These are phyloP conservation scores for Mycena haematopus DNA, from an alignment of 768 basidiomycete genomes.

Conservation along the genomic window DNA sequence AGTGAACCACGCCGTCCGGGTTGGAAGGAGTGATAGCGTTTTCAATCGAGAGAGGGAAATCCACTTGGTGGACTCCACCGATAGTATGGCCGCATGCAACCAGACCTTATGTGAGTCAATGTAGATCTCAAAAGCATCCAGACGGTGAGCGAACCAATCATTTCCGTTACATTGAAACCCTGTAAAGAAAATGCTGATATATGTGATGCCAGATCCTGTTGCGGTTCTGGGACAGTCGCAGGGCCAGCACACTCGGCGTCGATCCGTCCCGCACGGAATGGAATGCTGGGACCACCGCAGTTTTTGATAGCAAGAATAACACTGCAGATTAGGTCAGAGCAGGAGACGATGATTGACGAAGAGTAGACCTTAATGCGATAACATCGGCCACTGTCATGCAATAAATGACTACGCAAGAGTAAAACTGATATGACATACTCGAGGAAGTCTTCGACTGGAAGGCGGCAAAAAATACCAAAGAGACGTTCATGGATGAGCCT, in stretches of 20 bases:
- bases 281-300: too few relatives aligned
- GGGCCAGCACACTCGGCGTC: constrained; percentile 4
- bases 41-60: background rate
- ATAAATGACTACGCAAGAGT: too few relatives aligned
- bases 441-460: constrained; percentile 15
- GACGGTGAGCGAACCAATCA: constrained; percentile 9
- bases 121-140: background rate
- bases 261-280: too few relatives aligned
- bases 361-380: constrained; percentile 4
- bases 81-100: constrained; percentile 18
- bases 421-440: background rate
- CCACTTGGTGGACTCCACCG: constrained; percentile 7
- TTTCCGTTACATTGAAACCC: constrained; percentile 20
- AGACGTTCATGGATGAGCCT: background rate
- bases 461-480: constrained; percentile 8
- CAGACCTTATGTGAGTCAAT: background rate
- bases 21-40: background rate
- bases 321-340: background rate
- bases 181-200: background rate
- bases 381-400: constrained; percentile 1
- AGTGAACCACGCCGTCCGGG: constrained; percentile 14
- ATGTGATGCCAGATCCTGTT: constrained; percentile 2
- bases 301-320: constrained; percentile 9
- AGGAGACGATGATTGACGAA: background rate
- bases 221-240: constrained; percentile 6